Base-by-base conservation (phyloP, 371 early-diverging fungal genomes). In the Batrachochytrium dendrobatidis region DNA sequence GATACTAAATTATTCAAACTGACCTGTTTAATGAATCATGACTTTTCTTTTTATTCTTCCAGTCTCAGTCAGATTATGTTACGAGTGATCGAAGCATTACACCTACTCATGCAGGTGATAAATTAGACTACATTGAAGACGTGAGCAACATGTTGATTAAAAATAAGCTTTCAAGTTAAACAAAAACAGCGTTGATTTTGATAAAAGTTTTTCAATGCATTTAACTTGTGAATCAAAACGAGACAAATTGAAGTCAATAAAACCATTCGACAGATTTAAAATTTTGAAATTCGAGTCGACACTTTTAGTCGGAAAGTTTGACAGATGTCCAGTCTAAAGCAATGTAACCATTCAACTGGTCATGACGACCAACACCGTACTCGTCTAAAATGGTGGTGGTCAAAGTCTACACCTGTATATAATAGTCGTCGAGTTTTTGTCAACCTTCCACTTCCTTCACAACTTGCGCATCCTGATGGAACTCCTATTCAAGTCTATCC, bases 361-460 rank as follows among this genome's bases (percentile, higher is more conserved):
- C 20, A 15, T 39, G 39, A 39, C 39, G 15, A 39, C 20, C 20
- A n/a, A n/a, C 39, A 20, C 39, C 39, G 39, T 15, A 20, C 15
- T 39, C 39, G 15, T 20, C 20, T 15, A 15, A 20, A 15, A 15
- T 39, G 39, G 39, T 39, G 39, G 39, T 39, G 39, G 15, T 39
- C 39, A n/a, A n/a, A n/a, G n/a, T n/a, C n/a, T n/a, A n/a, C n/a
- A n/a, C n/a, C n/a, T n/a, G n/a, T n/a, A n/a, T n/a, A n/a, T n/a
- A n/a, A n/a, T n/a, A 53, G 57, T 24, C 64, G 64, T 7, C 64
- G 64, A 1, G 39, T 63, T 17, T 63, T 53, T 29, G 54, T 63
- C 34, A 59, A 59, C 48, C 39, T 59, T n/a, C 54, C 53, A 24
- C 46, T 28, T 2, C 59, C 64, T 1, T 26, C 64, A 26, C 50